Conservation (phyloP, 352 stramenopile genomes). For the Salisapilia sapeloensis region DNA sequence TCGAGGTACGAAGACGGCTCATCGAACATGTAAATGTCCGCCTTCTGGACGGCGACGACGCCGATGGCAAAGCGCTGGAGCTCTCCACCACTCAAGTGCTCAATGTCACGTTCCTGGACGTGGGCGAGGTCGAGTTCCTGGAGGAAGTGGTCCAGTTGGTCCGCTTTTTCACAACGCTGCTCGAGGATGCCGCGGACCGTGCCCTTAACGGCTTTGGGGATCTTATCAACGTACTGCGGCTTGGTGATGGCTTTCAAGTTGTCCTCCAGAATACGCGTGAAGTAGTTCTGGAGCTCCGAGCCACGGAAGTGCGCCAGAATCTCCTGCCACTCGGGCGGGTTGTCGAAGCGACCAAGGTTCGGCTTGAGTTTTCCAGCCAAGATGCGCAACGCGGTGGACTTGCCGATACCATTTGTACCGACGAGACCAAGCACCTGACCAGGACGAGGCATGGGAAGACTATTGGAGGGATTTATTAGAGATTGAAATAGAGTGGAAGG, state of each 20-base stretch:
- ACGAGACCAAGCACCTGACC: conserved; percentile 98
- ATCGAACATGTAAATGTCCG: conserved; percentile 99
- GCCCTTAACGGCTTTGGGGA: conserved; percentile 93
- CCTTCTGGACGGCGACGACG: conserved; percentile 88
- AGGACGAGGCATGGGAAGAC: conserved; percentile 94
- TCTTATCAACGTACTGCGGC: conserved; percentile 99
- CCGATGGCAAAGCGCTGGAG: conserved; percentile 98
- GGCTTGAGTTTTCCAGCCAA: conserved; percentile 98
- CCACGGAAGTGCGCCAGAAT: conserved; percentile 98
- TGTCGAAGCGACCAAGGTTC: conserved; percentile 95
- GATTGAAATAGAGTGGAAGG: background rate
- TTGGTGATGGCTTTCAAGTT: conserved; percentile 99
- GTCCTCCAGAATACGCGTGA: conserved; percentile 97
- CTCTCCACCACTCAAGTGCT: conserved; percentile 94
- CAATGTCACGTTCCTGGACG: conserved; percentile 93
- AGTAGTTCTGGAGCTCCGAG: conserved; percentile 99
- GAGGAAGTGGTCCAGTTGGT: conserved; percentile 68
- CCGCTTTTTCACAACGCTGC: conserved; percentile 84
- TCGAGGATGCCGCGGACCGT: conserved; percentile 89
- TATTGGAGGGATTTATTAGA: conserved; percentile 2
- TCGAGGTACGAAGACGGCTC: conserved; percentile 99
- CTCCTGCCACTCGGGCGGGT: conserved; percentile 97
- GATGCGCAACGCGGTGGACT: conserved; percentile 99
- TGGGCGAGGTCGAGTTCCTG: conserved; percentile 93
- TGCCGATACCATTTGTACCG: conserved; percentile 99